Conservation (phyloP, 805 yeast species). For the Candida hispaniensis region DNA sequence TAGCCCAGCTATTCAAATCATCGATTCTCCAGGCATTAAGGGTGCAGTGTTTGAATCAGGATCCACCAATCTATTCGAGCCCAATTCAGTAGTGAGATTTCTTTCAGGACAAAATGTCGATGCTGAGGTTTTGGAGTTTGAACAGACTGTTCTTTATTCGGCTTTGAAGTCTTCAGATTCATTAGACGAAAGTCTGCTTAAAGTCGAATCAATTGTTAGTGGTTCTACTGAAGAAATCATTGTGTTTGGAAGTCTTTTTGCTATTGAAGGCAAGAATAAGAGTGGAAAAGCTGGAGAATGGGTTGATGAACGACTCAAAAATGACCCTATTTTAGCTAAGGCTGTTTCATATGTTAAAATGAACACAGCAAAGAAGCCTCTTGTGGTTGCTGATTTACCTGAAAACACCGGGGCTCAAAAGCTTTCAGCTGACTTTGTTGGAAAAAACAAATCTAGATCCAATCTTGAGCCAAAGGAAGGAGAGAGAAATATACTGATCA, state of each 20-base stretch:
- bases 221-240: constrained; percentile 35
- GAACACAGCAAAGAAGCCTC: constrained; percentile 30
- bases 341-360: constrained; percentile 16
- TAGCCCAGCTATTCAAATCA: constrained; percentile 6
- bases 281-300: constrained; percentile 24
- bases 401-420: constrained; percentile 34
- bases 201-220: constrained; percentile 24
- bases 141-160: constrained; percentile 32
- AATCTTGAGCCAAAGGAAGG: constrained; percentile 52
- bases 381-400: constrained; percentile 32
- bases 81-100: constrained; percentile 44
- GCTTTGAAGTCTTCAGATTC: constrained; percentile 27
- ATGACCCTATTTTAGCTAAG: constrained; percentile 12
- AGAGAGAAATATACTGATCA: constrained; percentile 74
- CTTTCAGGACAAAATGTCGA: constrained; percentile 24
- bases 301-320: constrained; percentile 9
- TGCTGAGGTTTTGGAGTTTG: constrained; percentile 25
- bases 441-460: constrained; percentile 24
- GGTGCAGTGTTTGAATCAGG: constrained; percentile 9
- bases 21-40: constrained; percentile 5
- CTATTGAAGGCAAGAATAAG: constrained; percentile 29
- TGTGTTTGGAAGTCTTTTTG: constrained; percentile 36
- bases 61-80: constrained; percentile 27
- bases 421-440: constrained; percentile 16
- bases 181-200: constrained; percentile 19